Base-by-base conservation (phyloP, 306 rosid species). In the Prinsepia uniflora region DNA sequence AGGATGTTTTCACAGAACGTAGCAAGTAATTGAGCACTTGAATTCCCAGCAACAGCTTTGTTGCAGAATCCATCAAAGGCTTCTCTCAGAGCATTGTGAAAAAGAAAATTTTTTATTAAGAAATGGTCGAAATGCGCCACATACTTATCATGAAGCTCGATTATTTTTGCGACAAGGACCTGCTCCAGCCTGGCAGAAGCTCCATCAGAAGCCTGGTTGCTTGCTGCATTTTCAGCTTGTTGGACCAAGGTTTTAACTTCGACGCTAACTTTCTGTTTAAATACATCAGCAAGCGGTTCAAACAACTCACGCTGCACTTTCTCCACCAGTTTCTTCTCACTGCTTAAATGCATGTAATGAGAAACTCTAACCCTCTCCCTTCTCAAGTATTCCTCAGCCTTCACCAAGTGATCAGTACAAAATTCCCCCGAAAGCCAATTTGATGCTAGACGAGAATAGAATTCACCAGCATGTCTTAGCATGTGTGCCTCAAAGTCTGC, bases 31-130 rank as follows among this genome's bases (percentile, higher is more conserved):
- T 89, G 92, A 5, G 88, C 90, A 80, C 81, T 83, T 62, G 92
- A 83, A 85, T 82, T 71, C 55, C 92, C 96, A 17, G 79, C 78
- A 81, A 89, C 83, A 73, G 74, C 67, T 82, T 85, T 89, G 71
- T 89, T 87, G 72, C 96, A 89, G 63, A 89, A 83, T 12, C 76
- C 81, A 79, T 86, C 90, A 76, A 86, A 89, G 6, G 92, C 92
- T 63, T 85, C 96, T 73, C 85, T 87, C 3, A 86, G 72, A 47
- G 88, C 89, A 91, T 83, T 84, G 81, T 83, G 90, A 68, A 88
- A 88, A 49, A 80, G 65, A 34, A 73, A 63, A 79, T 90, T 87
- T 71, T 81, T 88, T 75, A 65, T 60, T 71, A 81, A 90, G 75
- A 87, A 86, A 62, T 74, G 84, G 63, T 60, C 74, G 67, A 90